Evolutionary conservation across 306 rosid genomes (phyloP).

Genomic region (Boehmeria nivea): DNA sequence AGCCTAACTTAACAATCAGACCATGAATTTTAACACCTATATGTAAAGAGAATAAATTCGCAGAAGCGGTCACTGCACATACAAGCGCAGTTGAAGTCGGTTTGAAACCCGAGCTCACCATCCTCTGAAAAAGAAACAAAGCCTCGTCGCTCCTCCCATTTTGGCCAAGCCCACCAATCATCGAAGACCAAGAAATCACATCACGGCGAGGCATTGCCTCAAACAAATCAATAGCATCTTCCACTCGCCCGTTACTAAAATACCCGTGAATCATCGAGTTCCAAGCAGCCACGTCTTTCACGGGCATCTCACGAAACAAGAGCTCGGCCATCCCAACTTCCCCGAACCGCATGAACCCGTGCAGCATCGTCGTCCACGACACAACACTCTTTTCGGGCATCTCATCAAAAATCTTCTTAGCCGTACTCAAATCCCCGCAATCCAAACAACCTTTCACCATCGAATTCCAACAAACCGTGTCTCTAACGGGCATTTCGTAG

Average conservation of each 20-base stretch:
- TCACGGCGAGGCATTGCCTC: slow-evolving; percentile 47
- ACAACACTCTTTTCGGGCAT: slow-evolving; percentile 57
- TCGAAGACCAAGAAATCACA: slow-evolving; percentile 73
- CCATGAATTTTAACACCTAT: slow-evolving; percentile 64
- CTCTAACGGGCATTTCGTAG: slow-evolving; percentile 49
- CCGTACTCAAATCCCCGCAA: slow-evolving; percentile 52
- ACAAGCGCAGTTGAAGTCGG: slow-evolving; percentile 48
- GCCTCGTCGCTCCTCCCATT: slow-evolving; percentile 64
- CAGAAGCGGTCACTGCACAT: slow-evolving; percentile 63
- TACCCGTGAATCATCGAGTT: slow-evolving; percentile 78
- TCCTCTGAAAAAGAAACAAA: slow-evolving; percentile 41
- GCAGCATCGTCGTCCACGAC: slow-evolving; percentile 68
- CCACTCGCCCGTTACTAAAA: slow-evolving; percentile 53
- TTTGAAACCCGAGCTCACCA: slow-evolving; percentile 40
- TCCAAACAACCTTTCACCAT: slow-evolving; percentile 58
- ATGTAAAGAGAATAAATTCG: slow-evolving; percentile 31
- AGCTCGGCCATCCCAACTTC: slow-evolving; percentile 49
- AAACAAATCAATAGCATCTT: slow-evolving; percentile 55
- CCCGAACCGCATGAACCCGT: slow-evolving; percentile 54
- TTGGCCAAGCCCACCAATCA: slow-evolving; percentile 64
- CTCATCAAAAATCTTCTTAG: slow-evolving; percentile 46
- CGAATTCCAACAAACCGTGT: slow-evolving; percentile 63
- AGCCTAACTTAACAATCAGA: slow-evolving; percentile 43
- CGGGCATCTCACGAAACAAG: slow-evolving; percentile 56
- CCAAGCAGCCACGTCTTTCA: slow-evolving; percentile 66